Evolutionary conservation across 805 yeast genomes (phyloP).

Genomic region (Pichia manshurica): DNA sequence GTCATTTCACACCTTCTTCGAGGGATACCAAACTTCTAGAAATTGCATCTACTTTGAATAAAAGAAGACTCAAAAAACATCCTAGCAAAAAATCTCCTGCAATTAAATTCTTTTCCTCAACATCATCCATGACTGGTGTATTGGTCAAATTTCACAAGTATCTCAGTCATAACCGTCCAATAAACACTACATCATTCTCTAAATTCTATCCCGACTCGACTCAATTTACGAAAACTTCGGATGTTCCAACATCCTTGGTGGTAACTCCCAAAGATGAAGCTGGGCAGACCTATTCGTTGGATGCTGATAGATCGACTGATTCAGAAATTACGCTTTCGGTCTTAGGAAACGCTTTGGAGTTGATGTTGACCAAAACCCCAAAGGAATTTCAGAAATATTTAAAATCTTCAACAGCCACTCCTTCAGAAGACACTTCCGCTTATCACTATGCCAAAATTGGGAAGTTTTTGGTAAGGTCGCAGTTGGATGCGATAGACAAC

Average conservation of each 20-base stretch:
- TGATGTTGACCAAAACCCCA: conserved; percentile 58
- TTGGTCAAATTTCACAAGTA: conserved; percentile 70
- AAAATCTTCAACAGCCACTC: conserved; percentile 12
- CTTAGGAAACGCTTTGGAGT: conserved; percentile 77
- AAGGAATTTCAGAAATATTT: conserved; percentile 41
- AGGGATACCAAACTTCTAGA: conserved; percentile 50
- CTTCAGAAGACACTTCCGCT: conserved; percentile 13
- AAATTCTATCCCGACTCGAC: conserved; percentile 36
- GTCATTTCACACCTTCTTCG: conserved; percentile 58
- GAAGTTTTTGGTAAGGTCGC: conserved; percentile 78
- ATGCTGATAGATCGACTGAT: conserved; percentile 62
- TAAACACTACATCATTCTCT: conserved; percentile 41
- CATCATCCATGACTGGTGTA: conserved; percentile 79
- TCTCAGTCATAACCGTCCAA: conserved; percentile 55
- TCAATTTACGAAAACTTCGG: conserved; percentile 38
- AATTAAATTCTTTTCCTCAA: conserved; percentile 61
- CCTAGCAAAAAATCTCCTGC: conserved; percentile 5
- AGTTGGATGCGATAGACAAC: conserved; percentile 74
- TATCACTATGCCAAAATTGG: conserved; percentile 74
- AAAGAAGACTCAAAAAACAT: neutral
- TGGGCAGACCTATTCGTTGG: conserved; percentile 49
- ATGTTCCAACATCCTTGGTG: conserved; percentile 51
- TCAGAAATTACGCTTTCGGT: conserved; percentile 62
- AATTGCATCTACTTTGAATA: conserved; percentile 34
- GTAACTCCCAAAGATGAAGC: conserved; percentile 37